Evolutionary conservation across 305 asterid species (phyloP).

Genomic region (Solanum hybrid): DNA sequence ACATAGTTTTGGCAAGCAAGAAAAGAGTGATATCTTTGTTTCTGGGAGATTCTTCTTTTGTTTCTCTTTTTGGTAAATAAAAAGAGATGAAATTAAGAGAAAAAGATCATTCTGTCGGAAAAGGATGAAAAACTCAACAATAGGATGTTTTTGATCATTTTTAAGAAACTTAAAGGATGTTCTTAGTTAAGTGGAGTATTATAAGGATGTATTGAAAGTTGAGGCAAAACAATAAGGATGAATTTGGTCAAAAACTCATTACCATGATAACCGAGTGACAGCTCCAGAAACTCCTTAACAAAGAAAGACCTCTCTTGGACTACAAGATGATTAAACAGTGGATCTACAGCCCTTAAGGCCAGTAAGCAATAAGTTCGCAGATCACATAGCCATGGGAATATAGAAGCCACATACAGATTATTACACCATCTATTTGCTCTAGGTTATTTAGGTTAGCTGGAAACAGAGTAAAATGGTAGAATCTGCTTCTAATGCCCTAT

Average conservation of each 20-base stretch:
- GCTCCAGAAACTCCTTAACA: neutral
- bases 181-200: neutral
- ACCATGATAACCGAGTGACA: neutral
- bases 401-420: neutral
- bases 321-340: neutral
- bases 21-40: neutral
- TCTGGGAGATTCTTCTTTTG: neutral
- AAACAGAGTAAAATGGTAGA: neutral
- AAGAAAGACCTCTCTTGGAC: neutral
- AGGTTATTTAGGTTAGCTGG: neutral
- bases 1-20: neutral
- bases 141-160: neutral
- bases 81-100: neutral
- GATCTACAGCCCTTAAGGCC: neutral
- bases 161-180: neutral
- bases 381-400: neutral
- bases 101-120: neutral
- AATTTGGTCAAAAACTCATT: neutral
- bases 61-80: neutral
- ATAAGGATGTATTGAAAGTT: neutral
- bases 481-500: neutral
- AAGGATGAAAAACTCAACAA: neutral
- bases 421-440: neutral
- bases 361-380: neutral
- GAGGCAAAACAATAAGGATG: neutral